A percentile compares a stretch with the other conserved stretches of the same genome.
Conservation (phyloP, 176 grass and related monocot species). For the Aegilops umbellulata region DNA sequence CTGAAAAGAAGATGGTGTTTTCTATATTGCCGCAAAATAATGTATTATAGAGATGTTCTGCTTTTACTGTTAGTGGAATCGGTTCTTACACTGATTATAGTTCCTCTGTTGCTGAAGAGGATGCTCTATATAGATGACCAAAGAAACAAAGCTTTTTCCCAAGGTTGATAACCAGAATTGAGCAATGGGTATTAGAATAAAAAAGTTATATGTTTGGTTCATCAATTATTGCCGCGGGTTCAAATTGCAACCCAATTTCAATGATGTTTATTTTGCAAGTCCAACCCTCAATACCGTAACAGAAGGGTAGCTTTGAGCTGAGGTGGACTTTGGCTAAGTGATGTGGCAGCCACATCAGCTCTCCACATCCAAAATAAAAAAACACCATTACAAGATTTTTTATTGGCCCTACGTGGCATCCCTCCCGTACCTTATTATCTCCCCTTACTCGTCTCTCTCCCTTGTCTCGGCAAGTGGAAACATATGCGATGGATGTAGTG, state of each 20-base stretch:
- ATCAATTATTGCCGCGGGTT: background rate
- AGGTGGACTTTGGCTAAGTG: background rate
- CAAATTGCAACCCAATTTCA: background rate
- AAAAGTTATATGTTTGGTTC: background rate
- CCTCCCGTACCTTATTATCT: too few relatives aligned
- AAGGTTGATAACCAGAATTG: background rate
- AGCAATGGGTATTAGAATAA: background rate
- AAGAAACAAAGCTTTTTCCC: background rate
- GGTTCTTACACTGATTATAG: background rate
- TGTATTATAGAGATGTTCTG: background rate
- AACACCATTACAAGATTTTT: too few relatives aligned
- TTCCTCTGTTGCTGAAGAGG: background rate
- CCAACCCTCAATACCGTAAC: background rate
- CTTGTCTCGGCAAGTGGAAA: too few relatives aligned
- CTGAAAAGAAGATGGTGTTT: background rate
- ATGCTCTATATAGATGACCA: background rate
- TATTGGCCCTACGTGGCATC: too few relatives aligned
- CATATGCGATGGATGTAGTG: too few relatives aligned
- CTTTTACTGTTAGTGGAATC: background rate
- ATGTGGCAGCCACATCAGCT: slow-evolving; percentile 1
- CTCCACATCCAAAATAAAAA: too few relatives aligned
- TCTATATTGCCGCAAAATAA: background rate
- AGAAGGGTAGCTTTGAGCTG: background rate
- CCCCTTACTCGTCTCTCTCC: too few relatives aligned
- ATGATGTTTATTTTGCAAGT: background rate